Evolutionary conservation across 495 filamentous ascomycete species (phyloP).

Genomic region (Hypoxylon perforatum): DNA sequence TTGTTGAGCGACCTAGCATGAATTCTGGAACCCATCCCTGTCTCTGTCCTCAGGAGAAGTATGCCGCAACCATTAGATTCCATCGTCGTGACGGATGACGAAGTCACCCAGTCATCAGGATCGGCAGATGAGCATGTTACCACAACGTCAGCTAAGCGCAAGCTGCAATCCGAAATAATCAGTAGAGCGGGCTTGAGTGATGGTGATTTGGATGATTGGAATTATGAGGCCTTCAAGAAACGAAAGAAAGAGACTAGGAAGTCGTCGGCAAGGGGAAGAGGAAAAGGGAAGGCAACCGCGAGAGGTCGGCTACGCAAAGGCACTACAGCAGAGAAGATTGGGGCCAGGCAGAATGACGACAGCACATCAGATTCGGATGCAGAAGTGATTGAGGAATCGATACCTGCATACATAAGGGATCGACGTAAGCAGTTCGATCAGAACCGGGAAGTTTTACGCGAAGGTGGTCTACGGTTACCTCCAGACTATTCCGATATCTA

Average conservation of each 20-base stretch:
- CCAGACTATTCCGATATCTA: constrained; percentile 83
- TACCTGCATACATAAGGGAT: constrained; percentile 61
- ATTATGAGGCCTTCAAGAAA: constrained; percentile 36
- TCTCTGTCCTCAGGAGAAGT: background rate
- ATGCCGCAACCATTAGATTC: constrained; percentile 31
- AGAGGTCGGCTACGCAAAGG: constrained; percentile 20
- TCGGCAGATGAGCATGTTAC: constrained; percentile 14
- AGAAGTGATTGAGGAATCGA: constrained; percentile 10
- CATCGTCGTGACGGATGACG: constrained; percentile 43
- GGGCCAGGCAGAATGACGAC: constrained; percentile 26
- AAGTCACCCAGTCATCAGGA: constrained; percentile 35
- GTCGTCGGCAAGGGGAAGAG: constrained; percentile 19
- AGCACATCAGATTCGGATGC: constrained; percentile 30
- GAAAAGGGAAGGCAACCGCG: constrained; percentile 28
- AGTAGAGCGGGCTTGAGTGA: constrained; percentile 37
- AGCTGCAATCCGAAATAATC: constrained; percentile 17
- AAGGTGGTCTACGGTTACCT: constrained; percentile 78
- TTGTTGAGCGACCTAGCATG: too few species aligned
- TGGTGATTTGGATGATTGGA: constrained; percentile 32
- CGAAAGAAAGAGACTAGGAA: constrained; percentile 21
- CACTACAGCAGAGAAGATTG: constrained; percentile 8
- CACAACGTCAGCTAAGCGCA: constrained; percentile 33
- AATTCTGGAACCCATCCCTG: background rate
- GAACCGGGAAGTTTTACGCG: constrained; percentile 66
- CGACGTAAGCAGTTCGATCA: constrained; percentile 70